Base-by-base conservation (phyloP, 257 asterid species). In the Oldenlandia corymbosa region DNA sequence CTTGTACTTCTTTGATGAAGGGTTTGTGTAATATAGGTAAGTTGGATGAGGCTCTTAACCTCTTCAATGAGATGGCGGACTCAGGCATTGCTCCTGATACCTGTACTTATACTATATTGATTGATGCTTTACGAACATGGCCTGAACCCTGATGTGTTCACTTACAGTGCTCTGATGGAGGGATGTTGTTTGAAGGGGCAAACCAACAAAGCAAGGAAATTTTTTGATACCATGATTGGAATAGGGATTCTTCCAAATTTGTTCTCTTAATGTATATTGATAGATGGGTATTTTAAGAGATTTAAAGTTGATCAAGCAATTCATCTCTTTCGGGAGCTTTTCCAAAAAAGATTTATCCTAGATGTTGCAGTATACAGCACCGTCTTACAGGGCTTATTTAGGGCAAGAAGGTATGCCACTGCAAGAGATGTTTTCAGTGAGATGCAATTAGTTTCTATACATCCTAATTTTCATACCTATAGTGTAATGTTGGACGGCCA, bases 231-330 rank as follows among this genome's bases (percentile, higher is more conserved):
- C 10, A 66, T 77, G 77, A 32, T 42, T 53, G 64, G 20, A 36
- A 4, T 18, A 17, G 62, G 62, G 8, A 12, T 56, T 58, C 31
- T 43, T 18, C 77, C 77, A 24, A 46, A 64, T 45, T 41, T 53
- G 64, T 30, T 36, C 34, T 45, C 75, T 42, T 78, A 67, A 46
- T 55, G 30, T 63, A 78, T 71, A 27, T 65, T 78, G 60, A 60
- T 71, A 14, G 61, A 65, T 58, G 80, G 83, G 57, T 74, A 78
- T 60, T 71, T 59, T 61, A 78, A 58, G 63, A 68, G 55, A 46
- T 50, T 45, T 61, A 64, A 74, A 62, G 32, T 71, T n/a, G 78
- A 72, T 31, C 72, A 75, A 16, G 80, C 78, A 24, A 55, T 66
- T 73, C 61, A 47, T 54, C 66, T 77, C 5, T 69, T 61, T 56